These are phyloP conservation scores for Metschnikowia arizonensis DNA, from an alignment of 805 yeast genomes.

Conservation along the genomic window DNA sequence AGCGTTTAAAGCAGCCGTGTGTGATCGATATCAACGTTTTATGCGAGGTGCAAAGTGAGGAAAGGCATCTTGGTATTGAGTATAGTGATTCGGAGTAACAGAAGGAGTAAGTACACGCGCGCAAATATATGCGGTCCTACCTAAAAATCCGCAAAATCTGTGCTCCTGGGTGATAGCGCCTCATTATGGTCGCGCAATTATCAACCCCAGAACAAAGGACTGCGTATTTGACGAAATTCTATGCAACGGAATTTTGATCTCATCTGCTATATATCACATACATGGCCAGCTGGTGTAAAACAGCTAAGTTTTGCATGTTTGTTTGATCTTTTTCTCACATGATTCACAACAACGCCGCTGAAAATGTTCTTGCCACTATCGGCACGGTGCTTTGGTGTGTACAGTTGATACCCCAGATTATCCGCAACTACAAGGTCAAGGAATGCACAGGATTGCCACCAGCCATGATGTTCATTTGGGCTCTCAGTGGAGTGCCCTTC, in stretches of 20 bases:
- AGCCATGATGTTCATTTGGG: constrained; percentile 83
- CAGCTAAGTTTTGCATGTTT: neutral
- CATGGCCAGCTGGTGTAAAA: neutral
- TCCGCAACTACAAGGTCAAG: constrained; percentile 67
- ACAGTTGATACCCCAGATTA: constrained; percentile 82
- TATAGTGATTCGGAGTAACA: constrained; percentile 17
- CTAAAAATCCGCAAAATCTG: neutral
- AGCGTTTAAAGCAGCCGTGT: neutral
- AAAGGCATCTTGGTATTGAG: constrained; percentile 19
- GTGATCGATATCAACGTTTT: neutral
- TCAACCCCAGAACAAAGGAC: neutral
- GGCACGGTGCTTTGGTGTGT: constrained; percentile 94
- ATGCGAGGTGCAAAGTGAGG: constrained; percentile 12
- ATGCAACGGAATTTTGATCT: neutral
- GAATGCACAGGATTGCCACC: constrained; percentile 87
- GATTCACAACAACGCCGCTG: constrained; percentile 38
- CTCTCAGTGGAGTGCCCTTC: constrained; percentile 69
- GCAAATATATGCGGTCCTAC: neutral
- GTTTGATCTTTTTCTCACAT: neutral
- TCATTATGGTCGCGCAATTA: neutral
- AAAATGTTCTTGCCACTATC: constrained; percentile 76
- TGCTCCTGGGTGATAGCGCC: neutral
- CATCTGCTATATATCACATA: neutral
- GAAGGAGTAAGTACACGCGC: neutral
- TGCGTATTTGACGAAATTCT: neutral